Evolutionary conservation across 805 yeast species (phyloP), one percentile per base, ranked within the genome.

Genomic region (Yarrowia keelungensis): DNA sequence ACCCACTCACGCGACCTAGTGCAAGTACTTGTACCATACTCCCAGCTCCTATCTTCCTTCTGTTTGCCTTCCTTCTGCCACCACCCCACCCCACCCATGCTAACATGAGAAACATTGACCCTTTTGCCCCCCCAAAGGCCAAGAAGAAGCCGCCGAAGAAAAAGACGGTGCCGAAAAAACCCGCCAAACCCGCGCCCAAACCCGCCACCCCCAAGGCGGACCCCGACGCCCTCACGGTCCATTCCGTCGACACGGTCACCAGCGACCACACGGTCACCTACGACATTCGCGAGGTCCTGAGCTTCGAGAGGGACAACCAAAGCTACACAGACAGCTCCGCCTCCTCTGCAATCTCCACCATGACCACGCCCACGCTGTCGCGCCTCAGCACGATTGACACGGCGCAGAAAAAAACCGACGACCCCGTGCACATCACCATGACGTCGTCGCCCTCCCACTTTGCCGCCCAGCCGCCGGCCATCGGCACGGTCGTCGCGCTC

Each of bases 401-500:
- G 32, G 32, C 32, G 32, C 32, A 26, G 7, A 15, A 42, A n/a
- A 16, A 35, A 3, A 35, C 16, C 8, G 51, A 59, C 50, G 51
- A 59, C 32, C 65, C 65, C 14, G 65, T 59, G 3, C 51, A 43
- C 16, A 59, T 59, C 51, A 45, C 65, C 41, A 59, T 59, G 65
- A 43, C 65, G 19, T 59, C 65, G 19, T n/a, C 65, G 35, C 65
- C 65, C 12, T 45, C 50, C 16, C 65, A 59, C 41, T 59, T 56
- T 43, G 22, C 38, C 5, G 8, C 35, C 5, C 64, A 56, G 15
- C 64, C 64, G 3, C 41, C 32, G 35, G 42, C 67, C 46, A 39
- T 65, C 11, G 90, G 86, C 70, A 85, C 88, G 1, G 91, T 87
- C 7, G 82, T 83, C 9, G 90, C 86, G 4, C 76, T 85, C 14